Evolutionary conservation across 768 basidiomycete genomes (phyloP).

Genomic region (Russula abietina): DNA sequence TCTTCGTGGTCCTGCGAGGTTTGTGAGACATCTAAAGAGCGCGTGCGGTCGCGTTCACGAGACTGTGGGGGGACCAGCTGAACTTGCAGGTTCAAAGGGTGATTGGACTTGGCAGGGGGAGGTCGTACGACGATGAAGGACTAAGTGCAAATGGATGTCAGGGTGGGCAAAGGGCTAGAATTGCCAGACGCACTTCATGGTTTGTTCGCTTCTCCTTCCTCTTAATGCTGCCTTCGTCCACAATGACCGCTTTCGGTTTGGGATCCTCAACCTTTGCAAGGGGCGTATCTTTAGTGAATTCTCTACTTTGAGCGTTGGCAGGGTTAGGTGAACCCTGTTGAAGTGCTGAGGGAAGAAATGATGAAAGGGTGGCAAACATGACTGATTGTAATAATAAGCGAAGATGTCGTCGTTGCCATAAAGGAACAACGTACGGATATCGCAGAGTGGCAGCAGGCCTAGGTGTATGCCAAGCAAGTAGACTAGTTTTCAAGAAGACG

Average conservation of each 20-base stretch:
- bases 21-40: constrained; percentile 41
- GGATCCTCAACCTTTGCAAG: neutral
- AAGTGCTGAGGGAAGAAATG: constrained; percentile 19
- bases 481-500: constrained; percentile 13
- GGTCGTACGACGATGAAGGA: constrained; percentile 90
- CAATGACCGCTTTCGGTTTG: constrained; percentile 7
- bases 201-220: constrained; percentile 45
- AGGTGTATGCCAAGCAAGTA: neutral
- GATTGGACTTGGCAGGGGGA: constrained; percentile 77
- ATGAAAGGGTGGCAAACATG: constrained; percentile 21
- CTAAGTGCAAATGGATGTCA: constrained; percentile 35
- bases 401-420: neutral
- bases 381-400: constrained; percentile 9
- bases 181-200: constrained; percentile 40
- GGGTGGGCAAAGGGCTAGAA: neutral
- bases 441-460: neutral
- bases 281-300: neutral
- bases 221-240: constrained; percentile 33
- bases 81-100: constrained; percentile 85
- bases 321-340: constrained; percentile 21
- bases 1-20: constrained; percentile 28
- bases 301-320: neutral
- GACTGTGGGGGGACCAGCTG: constrained; percentile 76
- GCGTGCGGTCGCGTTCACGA: constrained; percentile 36
- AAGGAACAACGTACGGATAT: constrained; percentile 3